Conservation (phyloP, 768 basidiomycete genomes). For the Russula vinacea region DNA sequence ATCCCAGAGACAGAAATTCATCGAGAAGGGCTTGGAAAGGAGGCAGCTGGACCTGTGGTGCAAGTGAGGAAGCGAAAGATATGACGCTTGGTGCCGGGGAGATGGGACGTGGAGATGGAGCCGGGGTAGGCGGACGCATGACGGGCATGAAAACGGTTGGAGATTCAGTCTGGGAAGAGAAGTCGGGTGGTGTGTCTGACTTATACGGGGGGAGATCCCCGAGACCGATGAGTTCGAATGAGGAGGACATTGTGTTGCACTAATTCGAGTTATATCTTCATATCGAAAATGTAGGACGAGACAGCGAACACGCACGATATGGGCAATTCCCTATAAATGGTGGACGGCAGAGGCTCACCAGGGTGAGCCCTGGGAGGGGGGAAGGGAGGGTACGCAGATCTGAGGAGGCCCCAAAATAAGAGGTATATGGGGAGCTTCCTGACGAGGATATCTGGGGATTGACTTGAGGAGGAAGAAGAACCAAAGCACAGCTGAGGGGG, state of each 20-base stretch:
- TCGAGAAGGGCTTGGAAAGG: constrained; percentile 7
- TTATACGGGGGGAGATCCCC: constrained; percentile 12
- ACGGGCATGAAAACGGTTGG: constrained; percentile 19
- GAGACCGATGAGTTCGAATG: constrained; percentile 1
- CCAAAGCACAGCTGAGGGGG: not conserved
- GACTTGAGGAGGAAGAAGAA: not conserved
- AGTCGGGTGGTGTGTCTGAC: constrained; percentile 11
- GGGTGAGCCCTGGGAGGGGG: not conserved
- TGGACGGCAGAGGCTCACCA: not conserved
- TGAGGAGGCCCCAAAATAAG: not conserved
- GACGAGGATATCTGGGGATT: not conserved
- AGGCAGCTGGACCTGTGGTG: not conserved
- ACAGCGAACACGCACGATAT: not conserved
- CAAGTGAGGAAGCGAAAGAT: constrained; percentile 5
- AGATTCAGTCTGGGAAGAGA: constrained; percentile 12
- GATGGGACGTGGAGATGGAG: constrained; percentile 29
- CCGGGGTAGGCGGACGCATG: constrained; percentile 29
- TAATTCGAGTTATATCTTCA: not conserved
- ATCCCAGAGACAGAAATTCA: constrained; percentile 15
- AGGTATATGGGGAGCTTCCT: not conserved
- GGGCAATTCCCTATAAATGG: not conserved
- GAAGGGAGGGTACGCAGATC: too few species aligned
- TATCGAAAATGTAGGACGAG: not conserved
- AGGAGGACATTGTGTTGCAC: constrained; percentile 6
- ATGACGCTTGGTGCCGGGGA: constrained; percentile 8